Conservation (phyloP, 2,329 filamentous ascomycete species). For the Monascus ruber region DNA sequence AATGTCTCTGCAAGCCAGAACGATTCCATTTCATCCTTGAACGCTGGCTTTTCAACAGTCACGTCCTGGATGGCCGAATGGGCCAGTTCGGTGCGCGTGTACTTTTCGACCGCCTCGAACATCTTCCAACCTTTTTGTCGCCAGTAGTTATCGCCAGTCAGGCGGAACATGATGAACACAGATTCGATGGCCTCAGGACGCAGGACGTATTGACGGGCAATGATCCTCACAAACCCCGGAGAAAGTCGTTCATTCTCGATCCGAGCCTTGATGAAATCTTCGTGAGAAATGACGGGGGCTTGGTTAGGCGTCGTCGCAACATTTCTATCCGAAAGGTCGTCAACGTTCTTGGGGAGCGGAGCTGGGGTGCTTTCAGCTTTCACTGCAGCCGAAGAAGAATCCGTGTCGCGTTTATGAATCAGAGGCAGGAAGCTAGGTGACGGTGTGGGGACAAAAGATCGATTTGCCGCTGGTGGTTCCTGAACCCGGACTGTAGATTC, state of each 20-base stretch:
- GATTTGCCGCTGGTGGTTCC: not conserved
- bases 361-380: not conserved
- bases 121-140: slow-evolving; percentile 63
- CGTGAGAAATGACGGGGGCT: slow-evolving; percentile 22
- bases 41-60: slow-evolving; percentile 35
- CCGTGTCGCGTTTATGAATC: slow-evolving; percentile 1
- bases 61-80: slow-evolving; percentile 58
- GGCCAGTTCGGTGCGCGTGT: slow-evolving; percentile 51
- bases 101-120: slow-evolving; percentile 53
- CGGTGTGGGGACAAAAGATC: not conserved
- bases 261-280: slow-evolving; percentile 26
- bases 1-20: slow-evolving; percentile 53
- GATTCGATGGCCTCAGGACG: slow-evolving; percentile 68
- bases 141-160: slow-evolving; percentile 56
- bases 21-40: slow-evolving; percentile 58
- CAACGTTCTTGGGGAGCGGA: not conserved
- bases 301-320: slow-evolving; percentile 4
- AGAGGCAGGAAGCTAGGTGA: not conserved
- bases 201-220: slow-evolving; percentile 29
- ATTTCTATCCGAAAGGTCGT: slow-evolving; percentile 2
- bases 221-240: slow-evolving; percentile 30
- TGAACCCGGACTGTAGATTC: slow-evolving; percentile 1
- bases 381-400: not conserved
- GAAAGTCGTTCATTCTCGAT: slow-evolving; percentile 35
- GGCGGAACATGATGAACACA: slow-evolving; percentile 65